Evolutionary conservation across 352 stramenopile species (phyloP), one percentile per base, ranked within the genome.

Genomic region (Thalassiosira mediterranea): DNA sequence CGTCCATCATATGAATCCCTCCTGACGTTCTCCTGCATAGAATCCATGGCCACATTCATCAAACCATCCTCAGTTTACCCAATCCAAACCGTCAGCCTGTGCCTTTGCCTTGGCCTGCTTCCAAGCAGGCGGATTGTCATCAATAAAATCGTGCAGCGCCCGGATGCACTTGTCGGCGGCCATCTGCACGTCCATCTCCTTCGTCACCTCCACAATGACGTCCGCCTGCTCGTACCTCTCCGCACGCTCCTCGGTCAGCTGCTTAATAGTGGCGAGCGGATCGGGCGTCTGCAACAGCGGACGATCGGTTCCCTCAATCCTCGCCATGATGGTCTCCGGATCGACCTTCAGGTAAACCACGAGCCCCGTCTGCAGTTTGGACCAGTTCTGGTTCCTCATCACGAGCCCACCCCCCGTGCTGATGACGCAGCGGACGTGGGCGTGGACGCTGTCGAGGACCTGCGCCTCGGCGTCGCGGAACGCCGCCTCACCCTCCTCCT

Each of bases 71-170:
- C 84, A 91, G 62, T 88, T 31, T 3, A 93, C 87, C 87, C 87
- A 93, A 80, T 93, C 84, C 29, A 91, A 69, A 19, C 87, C 87
- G 66, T 93, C 83, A 11, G 52, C 44, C 51, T 88, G 64, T 31
- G 87, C 87, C 72, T 93, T 91, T 8, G 63, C 65, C 72, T 89
- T 88, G 1, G 82, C 84, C 19, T 81, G 32, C 49, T 90, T 90
- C 76, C 79, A 93, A 4, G 81, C 85, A 10, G 89, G 89, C 29
- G 89, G 89, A 84, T 94, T 93, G 26, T 93, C 84, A 78, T 91
- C 85, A 76, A 94, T 93, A 67, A 92, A 93, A 57, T 92, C 74
- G 72, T 93, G 86, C 1, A 92, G 51, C 8, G 87, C 68, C 26
- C 63, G 38, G 31, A 94, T 69, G 38, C 89, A 62, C 59, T 53